Base-by-base conservation (phyloP, 2,329 filamentous ascomycete genomes). In the Colletotrichum tropicicola region DNA sequence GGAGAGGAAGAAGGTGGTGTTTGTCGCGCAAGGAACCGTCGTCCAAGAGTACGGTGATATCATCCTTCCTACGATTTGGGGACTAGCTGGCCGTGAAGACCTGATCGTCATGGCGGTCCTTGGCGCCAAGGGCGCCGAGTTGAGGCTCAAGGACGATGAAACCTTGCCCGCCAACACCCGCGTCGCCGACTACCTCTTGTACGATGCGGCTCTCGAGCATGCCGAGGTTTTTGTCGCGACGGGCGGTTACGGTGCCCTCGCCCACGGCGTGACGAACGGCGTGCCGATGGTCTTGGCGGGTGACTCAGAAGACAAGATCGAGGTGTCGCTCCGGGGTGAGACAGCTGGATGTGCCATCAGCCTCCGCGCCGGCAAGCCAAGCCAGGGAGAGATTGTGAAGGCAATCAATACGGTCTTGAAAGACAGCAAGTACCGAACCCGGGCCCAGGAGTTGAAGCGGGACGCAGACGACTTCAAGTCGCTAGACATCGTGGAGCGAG, bases 1-100 rank as follows among this genome's bases (percentile, higher is more conserved):
- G 41, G 70, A 67, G 1, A 65, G 76, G 15, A 80, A 78, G 60
- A 78, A 76, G 47, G 66, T 86, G 19, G 71, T 86, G 5, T 74
- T 79, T 19, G 81, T 85, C 6, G 77, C 78, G 1, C 83, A 85
- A 67, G 83, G 84, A 4, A 86, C 83, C 5, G 69, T 82, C 3
- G 76, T 75, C n/a, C 67, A 69, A 17, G 71, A 80, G 23, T 78
- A 78, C 59, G 68, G 69, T 12, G 73, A 83, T 21, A 75, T 86
- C 3, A 69, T 85, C 9, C 63, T 82, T 2, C 83, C 84, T 1
- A 78, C 82, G 0, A 73, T 86, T 25, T 49, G 70, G 3, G 83
- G 74, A 0, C 74, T 86, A 15, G 75, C 75, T 3, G 70, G 73
- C 47, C 72, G 78, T 0, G 70, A 77, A 0, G 82, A 85, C 44